phyloP scores from a whole-genome alignment of 75 land plant species.

The Adiantum capillusveneris region DNA sequence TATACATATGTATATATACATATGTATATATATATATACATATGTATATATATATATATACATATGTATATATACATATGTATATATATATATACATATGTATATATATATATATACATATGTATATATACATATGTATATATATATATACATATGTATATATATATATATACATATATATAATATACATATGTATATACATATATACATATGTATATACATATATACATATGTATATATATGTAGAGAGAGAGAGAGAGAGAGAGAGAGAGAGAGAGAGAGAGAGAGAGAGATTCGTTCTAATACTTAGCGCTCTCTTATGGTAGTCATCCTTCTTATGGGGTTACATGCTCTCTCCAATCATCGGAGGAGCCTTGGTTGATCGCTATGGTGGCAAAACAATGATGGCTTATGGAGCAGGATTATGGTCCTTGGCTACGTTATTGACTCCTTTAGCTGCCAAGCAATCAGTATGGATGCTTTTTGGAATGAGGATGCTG shows the following conservation, averaged over 20 bases:
- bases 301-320: background rate
- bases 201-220: no score
- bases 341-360: constrained; percentile 90
- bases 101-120: no score
- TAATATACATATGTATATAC: no score
- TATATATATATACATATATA: no score
- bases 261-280: background rate
- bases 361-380: constrained; percentile 80
- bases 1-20: no score
- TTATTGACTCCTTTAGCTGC: constrained; percentile 93
- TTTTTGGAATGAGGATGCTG: constrained; percentile 60
- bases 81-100: no score
- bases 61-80: no score
- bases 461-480: constrained; percentile 48
- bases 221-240: no score
- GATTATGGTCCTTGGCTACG: constrained; percentile 82
- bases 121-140: no score
- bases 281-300: background rate
- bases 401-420: constrained; percentile 87
- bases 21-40: no score
- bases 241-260: background rate
- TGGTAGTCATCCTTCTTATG: constrained; percentile 90
- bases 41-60: no score
- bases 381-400: constrained; percentile 86
- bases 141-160: no score